These are phyloP conservation scores for Hibiscus syriacus DNA, from an alignment of 345 rosid species.

Conservation along the genomic window DNA sequence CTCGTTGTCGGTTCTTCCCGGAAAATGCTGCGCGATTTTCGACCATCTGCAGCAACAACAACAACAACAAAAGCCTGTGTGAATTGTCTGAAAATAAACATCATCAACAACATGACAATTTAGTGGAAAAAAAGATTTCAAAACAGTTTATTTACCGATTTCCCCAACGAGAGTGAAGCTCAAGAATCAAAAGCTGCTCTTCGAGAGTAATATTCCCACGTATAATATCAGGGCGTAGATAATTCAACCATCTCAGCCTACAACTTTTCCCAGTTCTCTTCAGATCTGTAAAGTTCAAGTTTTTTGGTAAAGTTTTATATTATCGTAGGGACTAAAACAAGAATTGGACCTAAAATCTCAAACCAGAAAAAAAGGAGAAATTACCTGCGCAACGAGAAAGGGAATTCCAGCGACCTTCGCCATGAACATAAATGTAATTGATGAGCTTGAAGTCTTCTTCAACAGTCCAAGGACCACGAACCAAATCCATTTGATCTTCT, in stretches of 20 bases:
- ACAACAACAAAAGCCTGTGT: neutral
- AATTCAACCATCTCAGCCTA: slow-evolving; percentile 69
- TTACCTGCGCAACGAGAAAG: slow-evolving; percentile 85
- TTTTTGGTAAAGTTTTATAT: slow-evolving; percentile 34
- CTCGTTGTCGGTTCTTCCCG: slow-evolving; percentile 73
- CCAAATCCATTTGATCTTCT: slow-evolving; percentile 42
- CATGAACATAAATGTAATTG: slow-evolving; percentile 69
- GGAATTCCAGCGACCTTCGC: slow-evolving; percentile 95
- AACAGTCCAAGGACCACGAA: slow-evolving; percentile 88
- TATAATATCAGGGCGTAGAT: slow-evolving; percentile 61
- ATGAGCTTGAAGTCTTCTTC: slow-evolving; percentile 86
- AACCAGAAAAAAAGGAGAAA: neutral
- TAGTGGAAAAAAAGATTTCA: neutral
- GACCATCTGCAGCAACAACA: slow-evolving; percentile 47
- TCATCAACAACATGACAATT: neutral
- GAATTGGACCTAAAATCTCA: neutral
- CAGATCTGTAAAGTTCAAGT: slow-evolving; percentile 32
- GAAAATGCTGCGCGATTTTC: slow-evolving; percentile 61
- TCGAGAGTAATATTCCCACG: slow-evolving; percentile 53
- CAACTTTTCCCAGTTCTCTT: slow-evolving; percentile 73
- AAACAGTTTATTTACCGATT: slow-evolving; percentile 28
- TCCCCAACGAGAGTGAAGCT: slow-evolving; percentile 59
- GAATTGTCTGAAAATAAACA: neutral
- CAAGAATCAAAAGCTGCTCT: slow-evolving; percentile 54
- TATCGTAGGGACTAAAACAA: neutral